These are phyloP conservation scores for Przewalskia tangutica DNA, from an alignment of 257 asterid genomes.

Conservation along the genomic window DNA sequence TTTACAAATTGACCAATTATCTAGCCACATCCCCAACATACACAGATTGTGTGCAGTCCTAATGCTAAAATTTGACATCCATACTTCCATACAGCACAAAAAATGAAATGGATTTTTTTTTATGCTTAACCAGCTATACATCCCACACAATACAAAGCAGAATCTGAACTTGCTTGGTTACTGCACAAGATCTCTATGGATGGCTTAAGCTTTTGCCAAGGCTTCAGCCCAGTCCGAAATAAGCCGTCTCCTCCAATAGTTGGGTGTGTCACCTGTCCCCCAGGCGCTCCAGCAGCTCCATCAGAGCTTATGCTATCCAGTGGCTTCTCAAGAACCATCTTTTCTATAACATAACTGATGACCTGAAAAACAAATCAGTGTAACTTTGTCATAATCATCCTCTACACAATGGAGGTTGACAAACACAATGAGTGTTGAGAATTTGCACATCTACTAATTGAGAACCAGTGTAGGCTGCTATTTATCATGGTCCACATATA, in stretches of 20 bases:
- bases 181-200: slow-evolving; percentile 80
- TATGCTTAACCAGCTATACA: not conserved
- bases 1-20: not conserved
- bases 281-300: slow-evolving; percentile 48
- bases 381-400: not conserved
- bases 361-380: slow-evolving; percentile 39
- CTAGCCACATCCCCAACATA: not conserved
- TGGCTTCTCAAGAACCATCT: slow-evolving; percentile 88
- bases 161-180: slow-evolving; percentile 57
- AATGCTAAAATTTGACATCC: not conserved
- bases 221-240: slow-evolving; percentile 57
- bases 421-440: too few species aligned
- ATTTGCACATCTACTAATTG: too few species aligned
- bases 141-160: not conserved
- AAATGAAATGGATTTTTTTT: not conserved
- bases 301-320: slow-evolving; percentile 51
- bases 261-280: slow-evolving; percentile 45
- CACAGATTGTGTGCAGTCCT: not conserved
- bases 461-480: too few species aligned
- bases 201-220: slow-evolving; percentile 88
- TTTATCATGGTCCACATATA: too few species aligned
- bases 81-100: not conserved
- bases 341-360: slow-evolving; percentile 80
- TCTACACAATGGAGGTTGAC: not conserved
- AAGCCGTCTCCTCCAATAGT: slow-evolving; percentile 24